phyloP scores from a whole-genome alignment of 176 grass and related monocot species.

The Carex parvula region DNA sequence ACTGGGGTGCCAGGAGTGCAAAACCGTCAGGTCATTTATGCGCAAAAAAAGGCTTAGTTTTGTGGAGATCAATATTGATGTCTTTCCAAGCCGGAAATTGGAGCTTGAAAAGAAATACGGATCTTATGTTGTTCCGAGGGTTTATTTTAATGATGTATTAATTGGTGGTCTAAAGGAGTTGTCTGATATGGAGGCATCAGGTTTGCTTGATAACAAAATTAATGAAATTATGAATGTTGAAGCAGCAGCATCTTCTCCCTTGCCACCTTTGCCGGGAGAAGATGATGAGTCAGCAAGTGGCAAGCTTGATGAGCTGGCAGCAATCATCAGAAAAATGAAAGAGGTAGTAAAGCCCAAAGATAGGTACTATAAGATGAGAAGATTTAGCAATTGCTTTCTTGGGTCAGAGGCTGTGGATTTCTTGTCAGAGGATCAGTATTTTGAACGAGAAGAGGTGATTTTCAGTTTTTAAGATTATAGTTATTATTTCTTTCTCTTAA shows the following conservation, averaged over 20 bases:
- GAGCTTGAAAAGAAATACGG: slow-evolving; percentile 83
- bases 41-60: slow-evolving; percentile 51
- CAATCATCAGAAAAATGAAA: slow-evolving; percentile 88
- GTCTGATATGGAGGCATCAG: slow-evolving; percentile 63
- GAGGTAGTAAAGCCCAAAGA: slow-evolving; percentile 67
- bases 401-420: slow-evolving; percentile 90
- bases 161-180: slow-evolving; percentile 72
- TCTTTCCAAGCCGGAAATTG: slow-evolving; percentile 77
- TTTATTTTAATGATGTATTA: slow-evolving; percentile 75
- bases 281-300: slow-evolving; percentile 86
- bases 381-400: slow-evolving; percentile 92
- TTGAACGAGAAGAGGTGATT: slow-evolving; percentile 84
- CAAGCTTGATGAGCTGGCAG: slow-evolving; percentile 85
- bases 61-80: slow-evolving; percentile 86
- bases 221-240: slow-evolving; percentile 48
- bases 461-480: background rate
- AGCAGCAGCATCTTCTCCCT: slow-evolving; percentile 47
- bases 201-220: slow-evolving; percentile 61
- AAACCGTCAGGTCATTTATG: slow-evolving; percentile 59
- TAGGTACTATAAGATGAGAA: slow-evolving; percentile 98
- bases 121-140: slow-evolving; percentile 59
- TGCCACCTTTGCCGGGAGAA: slow-evolving; percentile 86
- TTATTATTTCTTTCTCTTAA: background rate
- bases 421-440: slow-evolving; percentile 88
- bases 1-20: slow-evolving; percentile 76